These are phyloP conservation scores for Metschnikowia corniflorae DNA, from an alignment of 805 yeast genomes.

Conservation along the genomic window DNA sequence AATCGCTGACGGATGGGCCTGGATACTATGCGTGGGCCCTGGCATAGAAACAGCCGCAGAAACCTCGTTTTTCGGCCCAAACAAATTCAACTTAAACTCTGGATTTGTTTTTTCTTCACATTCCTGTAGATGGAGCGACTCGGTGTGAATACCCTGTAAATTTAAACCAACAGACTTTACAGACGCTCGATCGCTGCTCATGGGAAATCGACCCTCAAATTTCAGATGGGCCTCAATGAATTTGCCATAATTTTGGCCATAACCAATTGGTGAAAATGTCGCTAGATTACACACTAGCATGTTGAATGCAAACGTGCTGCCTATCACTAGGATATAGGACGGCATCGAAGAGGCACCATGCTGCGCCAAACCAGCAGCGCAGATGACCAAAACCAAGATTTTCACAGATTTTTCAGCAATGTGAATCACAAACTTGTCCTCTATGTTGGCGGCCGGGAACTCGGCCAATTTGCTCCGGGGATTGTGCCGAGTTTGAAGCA, in stretches of 20 bases:
- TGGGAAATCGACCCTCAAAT: background rate
- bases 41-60: background rate
- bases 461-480: constrained; percentile 11
- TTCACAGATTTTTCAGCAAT: constrained; percentile 10
- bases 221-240: constrained; percentile 8
- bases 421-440: constrained; percentile 11
- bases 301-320: constrained; percentile 9
- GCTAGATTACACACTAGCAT: constrained; percentile 8
- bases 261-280: constrained; percentile 14
- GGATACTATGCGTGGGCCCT: background rate
- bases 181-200: background rate
- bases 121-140: constrained; percentile 4
- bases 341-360: background rate
- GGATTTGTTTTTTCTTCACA: constrained; percentile 10
- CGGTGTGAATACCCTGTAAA: background rate
- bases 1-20: constrained; percentile 10
- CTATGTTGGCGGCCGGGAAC: constrained; percentile 1
- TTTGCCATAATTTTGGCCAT: constrained; percentile 6
- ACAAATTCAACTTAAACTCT: constrained; percentile 11
- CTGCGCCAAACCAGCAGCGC: constrained; percentile 1
- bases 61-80: constrained; percentile 1
- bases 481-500: background rate
- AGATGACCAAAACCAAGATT: constrained; percentile 2
- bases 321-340: constrained; percentile 8
- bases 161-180: background rate